Evolutionary conservation across 192 early-diverging fungal genomes (phyloP).

Genomic region (Neocallimastix lanati): DNA sequence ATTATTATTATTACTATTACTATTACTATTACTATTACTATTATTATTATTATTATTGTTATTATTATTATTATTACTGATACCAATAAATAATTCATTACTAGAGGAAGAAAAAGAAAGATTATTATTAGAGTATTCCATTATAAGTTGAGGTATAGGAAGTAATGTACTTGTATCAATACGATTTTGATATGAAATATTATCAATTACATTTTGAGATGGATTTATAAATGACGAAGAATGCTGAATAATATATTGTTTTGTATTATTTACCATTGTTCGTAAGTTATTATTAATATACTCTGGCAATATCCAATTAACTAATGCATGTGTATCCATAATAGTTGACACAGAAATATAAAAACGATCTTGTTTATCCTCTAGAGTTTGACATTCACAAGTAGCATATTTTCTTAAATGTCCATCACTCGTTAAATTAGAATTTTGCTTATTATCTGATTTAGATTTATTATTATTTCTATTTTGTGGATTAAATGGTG

Average conservation of each 20-base stretch:
- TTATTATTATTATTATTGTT: not conserved
- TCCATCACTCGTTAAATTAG: not conserved
- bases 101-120: not conserved
- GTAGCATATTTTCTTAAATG: not conserved
- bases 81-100: not conserved
- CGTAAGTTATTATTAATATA: not conserved
- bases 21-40: not conserved
- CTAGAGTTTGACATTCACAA: not conserved
- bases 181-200: not conserved
- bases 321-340: not conserved
- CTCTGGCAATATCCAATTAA: not conserved
- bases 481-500: not conserved
- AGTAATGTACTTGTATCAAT: not conserved
- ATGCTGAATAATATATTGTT: not conserved
- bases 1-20: too few species aligned
- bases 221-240: not conserved
- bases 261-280: not conserved
- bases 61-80: not conserved
- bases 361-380: not conserved
- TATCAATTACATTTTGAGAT: not conserved
- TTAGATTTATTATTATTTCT: not conserved
- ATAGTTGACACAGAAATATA: not conserved
- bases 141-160: not conserved
- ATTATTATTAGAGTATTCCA: not conserved
- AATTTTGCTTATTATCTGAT: not conserved